Evolutionary conservation across 805 yeast genomes (phyloP).

Genomic region (Yarrowia deformans): DNA sequence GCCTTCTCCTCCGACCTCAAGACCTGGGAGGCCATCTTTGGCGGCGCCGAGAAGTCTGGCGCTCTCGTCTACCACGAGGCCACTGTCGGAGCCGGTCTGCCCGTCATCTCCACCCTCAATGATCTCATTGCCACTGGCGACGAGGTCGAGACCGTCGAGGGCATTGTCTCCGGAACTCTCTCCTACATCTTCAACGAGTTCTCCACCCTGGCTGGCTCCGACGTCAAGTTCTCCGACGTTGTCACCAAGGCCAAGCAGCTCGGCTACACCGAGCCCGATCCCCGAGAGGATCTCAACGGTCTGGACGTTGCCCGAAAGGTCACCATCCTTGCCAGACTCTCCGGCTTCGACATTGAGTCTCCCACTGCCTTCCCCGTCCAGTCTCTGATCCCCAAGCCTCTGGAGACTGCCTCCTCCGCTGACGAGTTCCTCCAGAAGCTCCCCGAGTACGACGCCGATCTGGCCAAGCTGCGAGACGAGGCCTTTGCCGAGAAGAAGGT

Average conservation of each 20-base stretch:
- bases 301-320: slow-evolving; percentile 98
- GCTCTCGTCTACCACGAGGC: slow-evolving; percentile 97
- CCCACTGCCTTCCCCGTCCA: slow-evolving; percentile 95
- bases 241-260: slow-evolving; percentile 85
- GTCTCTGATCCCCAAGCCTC: slow-evolving; percentile 85
- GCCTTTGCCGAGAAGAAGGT: slow-evolving; percentile 88
- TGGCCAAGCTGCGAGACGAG: slow-evolving; percentile 76
- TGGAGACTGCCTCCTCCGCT: slow-evolving; percentile 67
- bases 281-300: slow-evolving; percentile 98
- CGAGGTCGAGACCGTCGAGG: slow-evolving; percentile 88
- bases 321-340: slow-evolving; percentile 90
- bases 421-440: slow-evolving; percentile 80
- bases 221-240: slow-evolving; percentile 84
- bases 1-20: slow-evolving; percentile 83
- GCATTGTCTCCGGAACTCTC: slow-evolving; percentile 94
- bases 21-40: slow-evolving; percentile 79
- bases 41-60: slow-evolving; percentile 57
- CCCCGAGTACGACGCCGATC: slow-evolving; percentile 82
- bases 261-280: slow-evolving; percentile 99
- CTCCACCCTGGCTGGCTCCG: slow-evolving; percentile 69
- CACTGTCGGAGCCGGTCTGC: slow-evolving; percentile 98
- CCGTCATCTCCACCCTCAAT: slow-evolving; percentile 85
- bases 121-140: slow-evolving; percentile 95
- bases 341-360: slow-evolving; percentile 84
- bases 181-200: slow-evolving; percentile 95